These are phyloP conservation scores for Monsonia emarginata DNA, from an alignment of 441 rosid genomes.

Conservation along the genomic window DNA sequence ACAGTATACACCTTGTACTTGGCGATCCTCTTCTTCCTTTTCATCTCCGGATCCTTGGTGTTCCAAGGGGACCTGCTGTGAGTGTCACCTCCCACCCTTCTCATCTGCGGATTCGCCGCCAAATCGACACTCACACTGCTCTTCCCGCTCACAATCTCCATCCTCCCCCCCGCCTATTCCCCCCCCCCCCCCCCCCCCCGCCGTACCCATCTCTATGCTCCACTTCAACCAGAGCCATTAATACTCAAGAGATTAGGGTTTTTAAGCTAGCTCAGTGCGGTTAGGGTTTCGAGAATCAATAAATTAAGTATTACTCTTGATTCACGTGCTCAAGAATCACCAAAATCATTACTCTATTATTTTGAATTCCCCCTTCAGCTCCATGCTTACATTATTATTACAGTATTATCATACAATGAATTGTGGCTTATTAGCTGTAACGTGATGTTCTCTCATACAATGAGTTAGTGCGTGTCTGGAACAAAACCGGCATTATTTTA, in stretches of 20 bases:
- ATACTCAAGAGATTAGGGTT: neutral
- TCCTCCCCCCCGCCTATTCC: slow-evolving; percentile 32
- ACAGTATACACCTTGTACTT: slow-evolving; percentile 58
- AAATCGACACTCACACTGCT: slow-evolving; percentile 12
- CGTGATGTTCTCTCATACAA: neutral
- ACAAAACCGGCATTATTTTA: no score
- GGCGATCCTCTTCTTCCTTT: slow-evolving; percentile 63
- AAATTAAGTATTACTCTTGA: neutral
- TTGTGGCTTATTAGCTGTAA: neutral
- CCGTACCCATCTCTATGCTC: slow-evolving; percentile 28
- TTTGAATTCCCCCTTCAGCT: neutral
- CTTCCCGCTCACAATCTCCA: slow-evolving; percentile 57
- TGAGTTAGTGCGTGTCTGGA: no score
- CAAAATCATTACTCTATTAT: neutral
- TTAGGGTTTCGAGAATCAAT: neutral
- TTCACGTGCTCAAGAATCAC: neutral
- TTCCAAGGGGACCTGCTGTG: slow-evolving; percentile 20
- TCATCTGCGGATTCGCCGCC: slow-evolving; percentile 2
- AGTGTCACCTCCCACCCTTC: no score
- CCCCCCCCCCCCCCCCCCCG: slow-evolving; percentile 28
- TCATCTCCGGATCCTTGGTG: slow-evolving; percentile 51
- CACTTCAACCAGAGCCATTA: no score
- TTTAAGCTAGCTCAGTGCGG: neutral
- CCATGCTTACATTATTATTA: no score
- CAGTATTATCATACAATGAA: neutral